A percentile compares a stretch with the other conserved stretches of the same genome.
These are phyloP conservation scores for Dittrichia graveolens DNA, from an alignment of 129 eudicot genomes.

Conservation along the genomic window DNA sequence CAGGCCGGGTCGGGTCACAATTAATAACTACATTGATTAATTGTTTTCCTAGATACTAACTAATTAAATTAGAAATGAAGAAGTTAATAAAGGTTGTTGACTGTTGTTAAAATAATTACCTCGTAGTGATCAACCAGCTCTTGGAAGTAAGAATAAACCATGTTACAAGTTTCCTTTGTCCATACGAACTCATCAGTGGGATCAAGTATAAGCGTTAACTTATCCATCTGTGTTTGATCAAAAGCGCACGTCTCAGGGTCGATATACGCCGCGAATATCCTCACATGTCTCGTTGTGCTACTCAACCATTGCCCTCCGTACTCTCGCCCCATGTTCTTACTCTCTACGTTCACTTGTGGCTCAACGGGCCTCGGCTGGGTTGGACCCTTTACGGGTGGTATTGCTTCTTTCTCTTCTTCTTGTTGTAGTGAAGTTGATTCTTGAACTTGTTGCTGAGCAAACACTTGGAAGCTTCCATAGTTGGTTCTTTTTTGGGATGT, in stretches of 20 bases:
- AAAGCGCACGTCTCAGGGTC: conserved; percentile 80
- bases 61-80: not conserved
- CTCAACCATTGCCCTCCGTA: conserved; percentile 94
- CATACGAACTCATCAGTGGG: conserved; percentile 85
- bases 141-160: conserved; percentile 85
- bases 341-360: conserved; percentile 63
- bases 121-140: conserved; percentile 90
- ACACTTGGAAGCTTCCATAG: conserved; percentile 31
- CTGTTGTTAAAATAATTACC: conserved; percentile 39
- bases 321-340: conserved; percentile 70
- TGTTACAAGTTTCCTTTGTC: conserved; percentile 67
- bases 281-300: conserved; percentile 71
- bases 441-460: conserved; percentile 54
- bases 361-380: conserved; percentile 70
- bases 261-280: conserved; percentile 87
- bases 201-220: conserved; percentile 82
- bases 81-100: not conserved
- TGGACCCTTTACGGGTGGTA: conserved; percentile 27
- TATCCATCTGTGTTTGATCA: conserved; percentile 88
- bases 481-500: conserved; percentile 28
- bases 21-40: too few species aligned
- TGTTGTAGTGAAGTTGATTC: conserved; percentile 35
- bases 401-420: conserved; percentile 42
- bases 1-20: too few species aligned
- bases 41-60: not conserved